Percentiles rank a stretch among this genome's conserved stretches.
Conservation (phyloP, 805 yeast species). For the Candida multigemmis region DNA sequence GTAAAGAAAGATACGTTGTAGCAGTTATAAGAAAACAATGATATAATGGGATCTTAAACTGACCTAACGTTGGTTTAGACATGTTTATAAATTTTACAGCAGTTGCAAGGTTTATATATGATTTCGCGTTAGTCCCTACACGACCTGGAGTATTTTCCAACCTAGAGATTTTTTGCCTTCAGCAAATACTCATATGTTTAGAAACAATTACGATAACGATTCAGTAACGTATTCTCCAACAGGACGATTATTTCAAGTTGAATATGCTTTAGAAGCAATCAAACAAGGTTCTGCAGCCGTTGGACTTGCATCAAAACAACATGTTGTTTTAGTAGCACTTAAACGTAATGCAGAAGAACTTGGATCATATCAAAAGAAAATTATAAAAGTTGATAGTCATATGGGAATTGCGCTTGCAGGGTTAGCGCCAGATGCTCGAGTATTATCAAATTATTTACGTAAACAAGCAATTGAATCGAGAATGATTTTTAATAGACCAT, state of each 20-base stretch:
- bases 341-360: slow-evolving; percentile 95
- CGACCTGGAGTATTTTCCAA: slow-evolving; percentile 2
- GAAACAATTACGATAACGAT: slow-evolving; percentile 98
- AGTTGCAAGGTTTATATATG: slow-evolving; percentile 3
- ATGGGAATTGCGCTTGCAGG: slow-evolving; percentile 96
- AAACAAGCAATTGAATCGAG: slow-evolving; percentile 86
- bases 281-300: slow-evolving; percentile 98
- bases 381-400: slow-evolving; percentile 86
- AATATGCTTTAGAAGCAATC: slow-evolving; percentile 89
- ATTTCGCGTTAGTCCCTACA: neutral
- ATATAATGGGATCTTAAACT: slow-evolving; percentile 27
- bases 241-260: slow-evolving; percentile 82
- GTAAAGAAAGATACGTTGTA: slow-evolving; percentile 25
- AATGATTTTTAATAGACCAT: slow-evolving; percentile 77
- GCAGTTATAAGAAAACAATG: slow-evolving; percentile 32
- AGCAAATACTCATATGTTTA: slow-evolving; percentile 43
- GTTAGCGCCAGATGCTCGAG: slow-evolving; percentile 96
- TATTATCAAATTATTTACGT: slow-evolving; percentile 78
- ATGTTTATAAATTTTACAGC: neutral
- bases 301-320: slow-evolving; percentile 77
- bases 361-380: slow-evolving; percentile 93
- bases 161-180: neutral
- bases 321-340: slow-evolving; percentile 88
- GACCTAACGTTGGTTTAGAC: slow-evolving; percentile 21
- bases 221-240: slow-evolving; percentile 96